A percentile compares a stretch with the other conserved stretches of the same genome.
Conservation (phyloP, 805 yeast species). For the Wickerhamiella spandovensis region DNA sequence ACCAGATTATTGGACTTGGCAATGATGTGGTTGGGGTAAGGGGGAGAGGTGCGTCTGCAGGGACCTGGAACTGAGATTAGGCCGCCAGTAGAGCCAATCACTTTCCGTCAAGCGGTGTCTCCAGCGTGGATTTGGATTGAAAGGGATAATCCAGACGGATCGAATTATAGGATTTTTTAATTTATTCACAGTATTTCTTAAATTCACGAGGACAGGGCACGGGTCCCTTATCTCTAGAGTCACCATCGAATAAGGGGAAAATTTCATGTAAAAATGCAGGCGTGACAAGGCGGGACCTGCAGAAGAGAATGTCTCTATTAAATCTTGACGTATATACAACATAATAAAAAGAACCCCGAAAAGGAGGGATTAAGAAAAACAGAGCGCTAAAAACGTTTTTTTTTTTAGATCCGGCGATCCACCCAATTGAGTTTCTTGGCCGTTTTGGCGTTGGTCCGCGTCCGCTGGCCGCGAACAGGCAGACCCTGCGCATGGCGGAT, state of each 20-base stretch:
- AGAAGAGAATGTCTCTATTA: no score
- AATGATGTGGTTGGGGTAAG: not conserved
- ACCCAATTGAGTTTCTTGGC: conserved; percentile 75
- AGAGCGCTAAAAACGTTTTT: no score
- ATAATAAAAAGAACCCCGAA: not conserved
- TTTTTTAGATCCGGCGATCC: conserved; percentile 30
- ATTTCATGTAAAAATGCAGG: not conserved
- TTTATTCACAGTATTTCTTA: no score
- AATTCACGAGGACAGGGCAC: no score
- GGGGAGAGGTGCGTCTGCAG: not conserved
- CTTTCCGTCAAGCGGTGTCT: no score
- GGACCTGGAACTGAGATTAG: not conserved
- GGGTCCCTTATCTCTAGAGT: not conserved
- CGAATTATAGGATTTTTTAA: not conserved
- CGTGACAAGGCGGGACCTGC: no score
- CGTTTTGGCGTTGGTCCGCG: conserved; percentile 80
- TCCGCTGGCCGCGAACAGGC: conserved; percentile 82
- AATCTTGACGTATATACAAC: not conserved
- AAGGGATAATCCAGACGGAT: not conserved
- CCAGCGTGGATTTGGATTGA: no score
- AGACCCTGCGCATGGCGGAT: conserved; percentile 71
- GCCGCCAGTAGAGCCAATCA: not conserved
- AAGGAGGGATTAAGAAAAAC: not conserved
- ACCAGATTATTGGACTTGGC: not conserved
- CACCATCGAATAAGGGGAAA: not conserved